Percentiles rank a stretch among this genome's conserved stretches.
These are phyloP conservation scores for Microdochium bolleyi DNA, from an alignment of 2,329 filamentous ascomycete genomes.

Conservation along the genomic window DNA sequence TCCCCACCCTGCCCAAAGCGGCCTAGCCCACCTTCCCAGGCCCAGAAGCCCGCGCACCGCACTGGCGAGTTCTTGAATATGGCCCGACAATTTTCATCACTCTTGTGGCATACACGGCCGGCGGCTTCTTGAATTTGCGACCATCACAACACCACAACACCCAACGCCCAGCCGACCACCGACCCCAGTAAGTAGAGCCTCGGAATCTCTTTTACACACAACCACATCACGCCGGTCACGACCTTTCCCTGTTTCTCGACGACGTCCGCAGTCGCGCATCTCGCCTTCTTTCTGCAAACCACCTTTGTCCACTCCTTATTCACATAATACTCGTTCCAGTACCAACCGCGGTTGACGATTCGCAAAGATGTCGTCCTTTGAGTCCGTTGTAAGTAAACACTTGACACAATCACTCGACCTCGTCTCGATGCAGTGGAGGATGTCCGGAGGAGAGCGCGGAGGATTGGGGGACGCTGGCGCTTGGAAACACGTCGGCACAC, in stretches of 20 bases:
- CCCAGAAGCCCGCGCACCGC: conserved; percentile 10
- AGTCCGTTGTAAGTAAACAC: conserved; percentile 57
- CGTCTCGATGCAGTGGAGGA: not conserved
- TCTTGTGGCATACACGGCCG: conserved; percentile 7
- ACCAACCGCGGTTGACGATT: conserved; percentile 21
- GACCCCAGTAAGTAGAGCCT: conserved; percentile 1
- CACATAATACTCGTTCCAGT: not conserved
- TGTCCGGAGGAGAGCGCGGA: not conserved
- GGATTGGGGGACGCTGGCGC: not conserved
- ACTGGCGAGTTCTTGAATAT: conserved; percentile 5
- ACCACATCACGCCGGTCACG: not conserved
- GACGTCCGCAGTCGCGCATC: not conserved
- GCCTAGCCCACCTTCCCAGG: conserved; percentile 10
- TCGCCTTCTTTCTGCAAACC: not conserved
- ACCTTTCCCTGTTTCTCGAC: not conserved
- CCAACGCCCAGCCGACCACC: not conserved
- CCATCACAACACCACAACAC: conserved; percentile 5
- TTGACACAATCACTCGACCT: conserved; percentile 5
- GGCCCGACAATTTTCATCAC: conserved; percentile 20
- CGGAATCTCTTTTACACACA: not conserved
- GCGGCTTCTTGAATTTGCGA: conserved; percentile 13
- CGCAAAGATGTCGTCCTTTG: conserved; percentile 60
- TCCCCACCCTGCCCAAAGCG: conserved; percentile 9
- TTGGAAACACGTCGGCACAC: conserved; percentile 1
- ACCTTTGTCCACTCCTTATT: not conserved